Base-by-base conservation (phyloP, 1,284 basidiomycete species). In the Rhodotorula mucilaginosa region DNA sequence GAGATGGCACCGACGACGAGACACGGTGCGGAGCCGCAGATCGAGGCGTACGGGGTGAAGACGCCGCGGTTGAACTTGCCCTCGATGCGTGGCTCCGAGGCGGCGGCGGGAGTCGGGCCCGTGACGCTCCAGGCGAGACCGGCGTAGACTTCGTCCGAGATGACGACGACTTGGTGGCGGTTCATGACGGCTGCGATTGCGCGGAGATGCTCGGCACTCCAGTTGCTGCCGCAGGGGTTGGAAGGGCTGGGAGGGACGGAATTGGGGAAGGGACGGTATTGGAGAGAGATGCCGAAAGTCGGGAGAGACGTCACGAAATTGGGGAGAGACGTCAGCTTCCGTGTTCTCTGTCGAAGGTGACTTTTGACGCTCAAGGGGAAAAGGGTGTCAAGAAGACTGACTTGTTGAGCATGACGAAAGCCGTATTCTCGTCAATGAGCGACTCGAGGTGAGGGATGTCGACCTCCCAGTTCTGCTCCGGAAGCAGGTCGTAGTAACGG, bases 161-260 rank as follows among this genome's bases (percentile, higher is more conserved):
- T 79, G 67, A 82, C 79, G 26, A 80, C 77, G 44, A 82, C 72
- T 60, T 80, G 79, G 73, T 78, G 69, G 26, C 74, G 67, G 18
- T 79, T 77, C 61, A 81, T 81, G 48, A 82, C 46, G 16, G 74
- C 70, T 3, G 82, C 71, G 58, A 82, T 78, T 16, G 75, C 75
- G 46, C 69, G 62, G n/a, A 82, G 70, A 64, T 81, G 81, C 18
- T 76, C 61, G 12, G 67, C 69, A 29, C 78, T 77, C 71, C 78
- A 82, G 78, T 82, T 82, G 64, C 78, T 79, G 10, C 82, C 82
- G 68, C 79, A 80, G 7, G 82, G 82, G 75, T 82, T 82, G 31
- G 79, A 79, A 1, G 82, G 82, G 76, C 81, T 82, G 69, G 78
- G 79, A 47, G 34, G 34, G 34, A 34, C 34, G 34, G 34, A 34